Evolutionary conservation across 495 filamentous ascomycete genomes (phyloP).

Genomic region (Bacidia rubella): DNA sequence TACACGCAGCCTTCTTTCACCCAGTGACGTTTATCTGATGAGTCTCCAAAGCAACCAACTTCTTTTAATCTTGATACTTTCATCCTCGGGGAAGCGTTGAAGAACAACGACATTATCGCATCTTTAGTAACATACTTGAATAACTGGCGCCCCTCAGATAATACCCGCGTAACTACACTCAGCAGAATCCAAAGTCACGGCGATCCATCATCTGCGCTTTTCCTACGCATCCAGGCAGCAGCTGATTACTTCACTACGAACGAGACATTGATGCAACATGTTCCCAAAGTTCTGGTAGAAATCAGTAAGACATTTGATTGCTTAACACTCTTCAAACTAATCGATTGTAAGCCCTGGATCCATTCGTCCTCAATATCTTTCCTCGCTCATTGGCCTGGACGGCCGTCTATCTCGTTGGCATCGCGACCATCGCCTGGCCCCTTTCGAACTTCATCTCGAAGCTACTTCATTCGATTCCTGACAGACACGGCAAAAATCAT

Average conservation of each 20-base stretch:
- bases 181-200: neutral
- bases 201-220: slow-evolving; percentile 32
- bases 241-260: slow-evolving; percentile 77
- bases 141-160: too few species aligned
- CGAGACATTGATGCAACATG: slow-evolving; percentile 56
- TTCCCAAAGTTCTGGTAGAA: slow-evolving; percentile 65
- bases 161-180: neutral
- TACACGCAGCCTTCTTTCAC: too few species aligned
- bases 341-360: slow-evolving; percentile 71
- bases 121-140: slow-evolving; percentile 52
- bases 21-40: too few species aligned
- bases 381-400: slow-evolving; percentile 59
- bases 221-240: slow-evolving; percentile 61
- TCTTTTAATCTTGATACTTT: slow-evolving; percentile 56
- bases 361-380: slow-evolving; percentile 59
- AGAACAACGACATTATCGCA: slow-evolving; percentile 45
- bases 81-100: slow-evolving; percentile 42
- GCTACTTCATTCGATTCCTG: neutral
- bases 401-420: slow-evolving; percentile 40
- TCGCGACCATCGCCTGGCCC: slow-evolving; percentile 40
- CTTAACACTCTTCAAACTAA: too few species aligned
- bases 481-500: neutral
- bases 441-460: slow-evolving; percentile 22
- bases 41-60: slow-evolving; percentile 63
- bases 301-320: slow-evolving; percentile 37